These are phyloP conservation scores for Chrysoporthe deuterocubensis DNA, from an alignment of 2,329 filamentous ascomycete species.

Conservation along the genomic window DNA sequence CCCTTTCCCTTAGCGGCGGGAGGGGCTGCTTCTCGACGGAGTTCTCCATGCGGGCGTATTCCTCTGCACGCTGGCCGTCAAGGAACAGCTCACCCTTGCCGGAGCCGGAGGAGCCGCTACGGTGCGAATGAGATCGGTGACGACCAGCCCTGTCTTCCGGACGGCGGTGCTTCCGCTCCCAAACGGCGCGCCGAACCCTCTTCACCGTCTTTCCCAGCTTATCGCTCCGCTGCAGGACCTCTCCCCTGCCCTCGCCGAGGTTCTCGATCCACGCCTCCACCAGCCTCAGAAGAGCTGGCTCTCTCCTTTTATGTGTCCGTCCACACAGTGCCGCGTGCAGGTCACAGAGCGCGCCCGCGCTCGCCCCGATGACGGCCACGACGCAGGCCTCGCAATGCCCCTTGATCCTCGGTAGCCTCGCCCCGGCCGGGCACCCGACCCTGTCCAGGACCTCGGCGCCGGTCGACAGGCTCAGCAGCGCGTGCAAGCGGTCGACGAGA, in stretches of 20 bases:
- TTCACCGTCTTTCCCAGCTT: conserved; percentile 21
- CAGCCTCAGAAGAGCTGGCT: conserved; percentile 44
- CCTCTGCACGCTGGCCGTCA: conserved; percentile 17
- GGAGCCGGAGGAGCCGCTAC: not conserved
- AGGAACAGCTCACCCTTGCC: not conserved
- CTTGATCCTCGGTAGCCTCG: conserved; percentile 35
- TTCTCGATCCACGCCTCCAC: conserved; percentile 50
- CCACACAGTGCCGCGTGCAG: conserved; percentile 49
- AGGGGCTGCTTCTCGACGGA: conserved; percentile 3
- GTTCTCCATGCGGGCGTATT: conserved; percentile 9
- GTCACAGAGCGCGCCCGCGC: conserved; percentile 46
- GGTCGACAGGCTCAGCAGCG: conserved; percentile 20
- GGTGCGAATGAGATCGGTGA: not conserved
- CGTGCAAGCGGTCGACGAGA: conserved; percentile 37
- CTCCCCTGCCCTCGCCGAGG: conserved; percentile 29
- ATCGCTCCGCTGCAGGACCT: conserved; percentile 15
- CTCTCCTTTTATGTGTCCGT: conserved; percentile 36
- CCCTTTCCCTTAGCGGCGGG: conserved; percentile 1
- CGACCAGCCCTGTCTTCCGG: not conserved
- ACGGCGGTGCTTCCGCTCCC: not conserved
- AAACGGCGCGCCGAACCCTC: conserved; percentile 12
- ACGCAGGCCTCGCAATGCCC: conserved; percentile 58
- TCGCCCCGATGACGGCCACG: conserved; percentile 52
- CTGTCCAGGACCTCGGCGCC: conserved; percentile 28
- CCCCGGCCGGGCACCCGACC: conserved; percentile 20